phyloP scores from a whole-genome alignment of 306 rosid species.

The Quercus wislizeni region DNA sequence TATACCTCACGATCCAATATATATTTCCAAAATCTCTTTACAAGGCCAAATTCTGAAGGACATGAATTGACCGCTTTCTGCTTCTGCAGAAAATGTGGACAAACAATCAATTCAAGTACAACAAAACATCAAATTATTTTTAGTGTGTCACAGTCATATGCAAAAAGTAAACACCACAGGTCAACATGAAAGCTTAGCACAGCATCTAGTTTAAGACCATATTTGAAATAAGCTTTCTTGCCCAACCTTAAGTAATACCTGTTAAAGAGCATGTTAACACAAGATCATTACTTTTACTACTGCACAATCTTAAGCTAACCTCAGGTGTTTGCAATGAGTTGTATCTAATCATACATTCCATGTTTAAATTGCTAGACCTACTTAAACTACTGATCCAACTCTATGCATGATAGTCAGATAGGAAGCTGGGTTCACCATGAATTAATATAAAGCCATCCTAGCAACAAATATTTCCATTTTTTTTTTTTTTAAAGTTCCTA shows the following conservation, averaged over 20 bases:
- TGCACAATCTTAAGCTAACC: neutral
- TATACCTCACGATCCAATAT: conserved; percentile 69
- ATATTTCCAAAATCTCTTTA: conserved; percentile 93
- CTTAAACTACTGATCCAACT: neutral
- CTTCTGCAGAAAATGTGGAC: conserved; percentile 59
- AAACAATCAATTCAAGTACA: conserved; percentile 20
- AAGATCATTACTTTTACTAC: neutral
- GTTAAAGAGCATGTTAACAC: conserved; percentile 1
- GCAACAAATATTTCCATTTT: neutral
- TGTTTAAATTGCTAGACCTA: conserved; percentile 16
- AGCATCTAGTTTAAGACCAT: neutral
- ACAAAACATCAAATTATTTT: neutral
- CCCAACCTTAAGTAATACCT: neutral
- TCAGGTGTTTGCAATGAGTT: neutral
- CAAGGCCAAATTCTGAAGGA: conserved; percentile 75
- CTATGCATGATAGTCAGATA: neutral
- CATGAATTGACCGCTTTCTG: conserved; percentile 69
- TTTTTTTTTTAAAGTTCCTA: neutral
- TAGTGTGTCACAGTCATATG: neutral
- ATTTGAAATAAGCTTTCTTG: neutral
- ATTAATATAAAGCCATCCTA: neutral
- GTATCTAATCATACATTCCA: neutral
- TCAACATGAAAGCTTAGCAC: neutral
- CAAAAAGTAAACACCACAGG: neutral
- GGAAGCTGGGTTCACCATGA: neutral